phyloP scores from a whole-genome alignment of 2,329 filamentous ascomycete species.

The Penicillium hesseltinei region DNA sequence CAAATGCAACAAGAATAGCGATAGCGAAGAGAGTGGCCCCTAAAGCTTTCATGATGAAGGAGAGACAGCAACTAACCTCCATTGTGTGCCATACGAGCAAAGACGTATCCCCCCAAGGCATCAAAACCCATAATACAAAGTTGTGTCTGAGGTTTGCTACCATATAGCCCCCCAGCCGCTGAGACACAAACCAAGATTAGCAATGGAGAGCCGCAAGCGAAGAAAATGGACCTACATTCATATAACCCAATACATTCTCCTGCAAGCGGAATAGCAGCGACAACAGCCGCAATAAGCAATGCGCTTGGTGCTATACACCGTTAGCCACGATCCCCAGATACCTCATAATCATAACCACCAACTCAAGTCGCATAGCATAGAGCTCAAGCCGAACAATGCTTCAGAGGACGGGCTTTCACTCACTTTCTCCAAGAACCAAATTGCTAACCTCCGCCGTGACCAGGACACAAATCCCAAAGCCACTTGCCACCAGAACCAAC shows the following conservation, averaged over 20 bases:
- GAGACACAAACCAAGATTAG: background rate
- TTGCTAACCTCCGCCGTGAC: constrained; percentile 18
- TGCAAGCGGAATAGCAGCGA: constrained; percentile 16
- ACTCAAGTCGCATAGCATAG: background rate
- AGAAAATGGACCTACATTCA: constrained; percentile 6
- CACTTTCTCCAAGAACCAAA: constrained; percentile 16
- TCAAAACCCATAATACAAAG: constrained; percentile 15
- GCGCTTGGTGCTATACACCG: constrained; percentile 11
- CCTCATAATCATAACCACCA: background rate
- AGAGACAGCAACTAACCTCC: background rate
- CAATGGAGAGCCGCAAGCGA: background rate
- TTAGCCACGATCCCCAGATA: background rate
- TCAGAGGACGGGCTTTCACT: background rate
- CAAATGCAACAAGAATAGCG: background rate
- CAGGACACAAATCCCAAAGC: constrained; percentile 17
- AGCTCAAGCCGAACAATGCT: background rate
- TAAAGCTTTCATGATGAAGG: background rate
- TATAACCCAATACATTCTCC: constrained; percentile 19
- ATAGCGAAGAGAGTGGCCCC: background rate
- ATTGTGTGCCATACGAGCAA: constrained; percentile 22
- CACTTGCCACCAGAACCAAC: constrained; percentile 11
- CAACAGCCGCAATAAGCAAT: constrained; percentile 16
- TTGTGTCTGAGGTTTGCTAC: constrained; percentile 5
- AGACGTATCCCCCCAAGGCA: constrained; percentile 18
- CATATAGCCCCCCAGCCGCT: constrained; percentile 15